Base-by-base conservation (phyloP, 495 filamentous ascomycete species). In the Hypoxylon fuscum region DNA sequence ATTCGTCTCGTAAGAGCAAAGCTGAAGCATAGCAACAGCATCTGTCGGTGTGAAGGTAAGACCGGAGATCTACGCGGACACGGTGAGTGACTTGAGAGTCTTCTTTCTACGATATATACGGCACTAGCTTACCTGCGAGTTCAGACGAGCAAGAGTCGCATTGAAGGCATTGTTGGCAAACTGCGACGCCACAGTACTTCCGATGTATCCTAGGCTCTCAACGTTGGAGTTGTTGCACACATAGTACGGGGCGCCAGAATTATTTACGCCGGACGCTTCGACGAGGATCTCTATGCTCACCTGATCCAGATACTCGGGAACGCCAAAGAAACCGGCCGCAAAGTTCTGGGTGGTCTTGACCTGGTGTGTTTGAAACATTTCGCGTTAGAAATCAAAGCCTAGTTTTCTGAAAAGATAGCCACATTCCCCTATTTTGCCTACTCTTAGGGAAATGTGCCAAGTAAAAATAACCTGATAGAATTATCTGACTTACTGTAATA, bases 331-430 rank as follows among this genome's bases (percentile, higher is more conserved):
- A 31, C 74, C 74, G 17, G 74, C 74, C 14, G 71, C 73, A 42
- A 76, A 76, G 58, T 76, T 72, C 9, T 74, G 60, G 7, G 75
- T 65, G 1, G 76, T 74, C 66, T 79, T 74, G n/a, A 72, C 67
- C n/a, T n/a, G n/a, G n/a, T n/a, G n/a, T n/a, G n/a, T n/a, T n/a
- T n/a, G n/a, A n/a, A n/a, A n/a, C n/a, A n/a, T n/a, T n/a, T n/a
- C n/a, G n/a, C n/a, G n/a, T n/a, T n/a, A n/a, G n/a, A n/a, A n/a
- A n/a, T n/a, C n/a, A n/a, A n/a, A n/a, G n/a, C n/a, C n/a, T n/a
- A n/a, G n/a, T n/a, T n/a, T n/a, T n/a, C n/a, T n/a, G n/a, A n/a
- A n/a, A n/a, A n/a, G n/a, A n/a, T n/a, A n/a, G n/a, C n/a, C n/a
- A n/a, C n/a, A n/a, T n/a, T n/a, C n/a, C n/a, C n/a, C n/a, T n/a